A percentile compares a stretch with the other conserved stretches of the same genome.
phyloP scores from a whole-genome alignment of 805 yeast genomes.

The Barnettozyma californica region DNA sequence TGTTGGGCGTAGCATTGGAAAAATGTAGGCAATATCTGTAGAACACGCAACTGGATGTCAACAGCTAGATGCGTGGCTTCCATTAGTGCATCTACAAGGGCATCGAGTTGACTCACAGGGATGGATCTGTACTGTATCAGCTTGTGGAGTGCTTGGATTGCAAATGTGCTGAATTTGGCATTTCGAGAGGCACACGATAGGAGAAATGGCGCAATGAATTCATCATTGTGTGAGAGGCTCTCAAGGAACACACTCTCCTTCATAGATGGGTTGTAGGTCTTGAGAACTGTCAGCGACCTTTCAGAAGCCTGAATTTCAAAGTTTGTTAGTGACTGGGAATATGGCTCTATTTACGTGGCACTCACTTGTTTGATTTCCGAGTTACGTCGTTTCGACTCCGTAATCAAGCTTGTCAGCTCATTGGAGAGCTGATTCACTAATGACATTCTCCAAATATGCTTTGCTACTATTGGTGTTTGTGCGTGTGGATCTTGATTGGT shows the following conservation, averaged over 20 bases:
- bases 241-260: conserved; percentile 27
- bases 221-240: conserved; percentile 40
- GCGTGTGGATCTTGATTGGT: background rate
- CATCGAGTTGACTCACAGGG: conserved; percentile 45
- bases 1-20: conserved; percentile 56
- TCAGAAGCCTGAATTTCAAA: conserved; percentile 33
- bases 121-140: conserved; percentile 52
- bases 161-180: conserved; percentile 63
- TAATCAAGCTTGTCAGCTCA: conserved; percentile 55
- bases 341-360: too few species aligned
- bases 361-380: conserved; percentile 59
- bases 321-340: too few species aligned
- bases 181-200: conserved; percentile 70
- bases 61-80: conserved; percentile 72
- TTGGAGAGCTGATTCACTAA: conserved; percentile 41
- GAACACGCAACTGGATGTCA: conserved; percentile 80
- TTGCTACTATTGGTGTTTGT: background rate
- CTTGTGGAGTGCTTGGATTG: conserved; percentile 66
- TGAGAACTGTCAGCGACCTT: conserved; percentile 42
- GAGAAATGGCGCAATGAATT: conserved; percentile 63
- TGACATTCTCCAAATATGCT: conserved; percentile 30
- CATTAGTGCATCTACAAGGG: conserved; percentile 58
- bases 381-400: conserved; percentile 69
- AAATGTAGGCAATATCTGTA: conserved; percentile 76
- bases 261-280: conserved; percentile 27